Conservation (phyloP, 2,329 filamentous ascomycete species). For the Emmonsia crescens region DNA sequence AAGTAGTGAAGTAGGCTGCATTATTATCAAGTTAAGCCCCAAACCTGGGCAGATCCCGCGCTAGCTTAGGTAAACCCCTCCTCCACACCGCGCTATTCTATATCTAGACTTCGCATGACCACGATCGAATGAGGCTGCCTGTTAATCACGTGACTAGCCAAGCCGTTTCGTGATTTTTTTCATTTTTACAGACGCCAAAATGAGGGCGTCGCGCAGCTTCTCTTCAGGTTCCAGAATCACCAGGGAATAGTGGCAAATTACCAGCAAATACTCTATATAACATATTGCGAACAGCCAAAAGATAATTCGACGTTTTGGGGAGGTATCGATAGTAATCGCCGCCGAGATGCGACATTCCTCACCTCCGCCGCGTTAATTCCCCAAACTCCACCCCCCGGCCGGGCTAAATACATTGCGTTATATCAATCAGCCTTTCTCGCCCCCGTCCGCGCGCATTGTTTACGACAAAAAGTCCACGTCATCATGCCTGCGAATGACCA, state of each 20-base stretch:
- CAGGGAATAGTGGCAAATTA: not conserved
- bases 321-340: not conserved
- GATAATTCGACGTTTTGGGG: not conserved
- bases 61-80: not conserved
- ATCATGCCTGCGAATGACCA: constrained; percentile 1
- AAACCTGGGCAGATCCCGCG: not conserved
- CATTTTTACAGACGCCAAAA: no score
- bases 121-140: not conserved
- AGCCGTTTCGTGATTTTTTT: not conserved
- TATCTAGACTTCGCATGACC: not conserved
- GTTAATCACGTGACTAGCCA: not conserved
- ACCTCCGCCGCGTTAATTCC: not conserved
- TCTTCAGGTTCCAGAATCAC: not conserved
- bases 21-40: not conserved
- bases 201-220: no score
- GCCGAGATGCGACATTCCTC: not conserved
- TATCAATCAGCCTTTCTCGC: not conserved
- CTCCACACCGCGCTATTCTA: not conserved
- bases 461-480: not conserved
- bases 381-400: not conserved
- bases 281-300: not conserved
- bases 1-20: not conserved
- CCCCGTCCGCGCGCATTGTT: not conserved
- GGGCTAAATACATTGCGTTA: not conserved
- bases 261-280: no score